Evolutionary conservation across 2,329 filamentous ascomycete genomes (phyloP).

Genomic region (Fusarium clavum): DNA sequence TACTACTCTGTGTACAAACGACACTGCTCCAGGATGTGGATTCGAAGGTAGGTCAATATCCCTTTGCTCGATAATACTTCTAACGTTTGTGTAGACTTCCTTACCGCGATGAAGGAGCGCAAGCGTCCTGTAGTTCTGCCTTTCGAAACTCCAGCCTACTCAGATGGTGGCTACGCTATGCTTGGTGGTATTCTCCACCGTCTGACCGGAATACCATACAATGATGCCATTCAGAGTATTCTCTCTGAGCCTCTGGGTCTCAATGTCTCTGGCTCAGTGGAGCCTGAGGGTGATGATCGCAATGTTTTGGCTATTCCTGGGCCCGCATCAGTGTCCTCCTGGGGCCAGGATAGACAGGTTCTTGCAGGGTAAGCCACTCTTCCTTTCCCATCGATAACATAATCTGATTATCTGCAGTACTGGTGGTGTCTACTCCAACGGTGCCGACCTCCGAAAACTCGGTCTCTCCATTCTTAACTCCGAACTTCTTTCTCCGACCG

Average conservation of each 20-base stretch:
- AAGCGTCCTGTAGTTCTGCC: conserved; percentile 25
- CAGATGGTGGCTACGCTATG: conserved; percentile 37
- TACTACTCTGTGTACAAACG: neutral
- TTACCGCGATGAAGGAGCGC: conserved; percentile 19
- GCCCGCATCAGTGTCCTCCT: neutral
- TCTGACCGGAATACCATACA: conserved; percentile 18
- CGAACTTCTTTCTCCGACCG: conserved; percentile 15
- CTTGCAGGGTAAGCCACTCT: conserved; percentile 29
- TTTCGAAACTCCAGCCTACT: conserved; percentile 37
- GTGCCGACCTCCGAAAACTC: conserved; percentile 23
- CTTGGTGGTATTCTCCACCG: conserved; percentile 30
- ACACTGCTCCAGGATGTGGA: neutral
- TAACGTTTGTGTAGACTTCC: neutral
- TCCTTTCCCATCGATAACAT: too few relatives aligned
- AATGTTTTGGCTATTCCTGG: conserved; percentile 26
- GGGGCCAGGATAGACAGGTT: conserved; percentile 33
- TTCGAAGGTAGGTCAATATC: neutral
- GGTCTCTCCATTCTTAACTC: conserved; percentile 41
- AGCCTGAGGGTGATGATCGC: conserved; percentile 12
- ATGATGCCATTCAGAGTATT: conserved; percentile 15
- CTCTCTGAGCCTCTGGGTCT: conserved; percentile 30
- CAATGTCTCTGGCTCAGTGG: neutral
- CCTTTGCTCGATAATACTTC: too few relatives aligned
- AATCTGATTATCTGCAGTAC: conserved; percentile 6
- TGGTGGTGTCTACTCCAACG: conserved; percentile 29